Base-by-base conservation (phyloP, 2,329 filamentous ascomycete species). In the Microcyclospora tardicrescens region DNA sequence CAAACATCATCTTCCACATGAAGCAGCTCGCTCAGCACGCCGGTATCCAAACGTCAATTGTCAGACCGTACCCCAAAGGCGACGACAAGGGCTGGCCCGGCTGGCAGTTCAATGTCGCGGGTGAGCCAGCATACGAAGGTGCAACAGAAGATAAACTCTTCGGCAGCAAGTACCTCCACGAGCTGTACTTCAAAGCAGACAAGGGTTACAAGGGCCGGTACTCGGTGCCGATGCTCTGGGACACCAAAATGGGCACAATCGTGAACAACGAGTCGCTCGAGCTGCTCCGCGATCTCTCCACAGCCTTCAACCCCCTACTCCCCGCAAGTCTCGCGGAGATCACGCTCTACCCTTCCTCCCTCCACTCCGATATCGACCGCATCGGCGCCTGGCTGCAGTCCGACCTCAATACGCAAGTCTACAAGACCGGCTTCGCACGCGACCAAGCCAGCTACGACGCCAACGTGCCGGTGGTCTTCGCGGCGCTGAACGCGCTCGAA, bases 61-160 rank as follows among this genome's bases (percentile, higher is more conserved):
- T 81, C 1, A 72, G 72, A 46, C 71, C 77, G 0, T 81, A 81
- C 44, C 78, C 78, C 0, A 82, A 81, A 52, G 76, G 75, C 36
- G 68, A 77, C 46, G 65, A 70, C 13, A 67, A 70, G 6, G 76
- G 77, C 28, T 79, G 74, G 72, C 72, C 73, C 0, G 76, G 74
- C 11, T 78, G 73, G 73, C 63, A 65, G 24, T 81, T 81, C 47
- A 58, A 58, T 32, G 46, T 53, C n/a, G 34, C 42, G 12, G 69
- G 74, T 0, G 57, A 58, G 2, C 60, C 62, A 0, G 54, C 69
- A 39, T 49, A 69, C 68, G 13, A 70, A 65, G 12, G 51, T 15
- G 69, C 77, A 5, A 79, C 75, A 0, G 64, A 69, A 2, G 77
- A 81, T 50, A 65, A 69, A 24, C 61, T 80, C 4, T 80, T 74